Conservation (phyloP, 306 rosid genomes). For the Alnus glutinosa region DNA sequence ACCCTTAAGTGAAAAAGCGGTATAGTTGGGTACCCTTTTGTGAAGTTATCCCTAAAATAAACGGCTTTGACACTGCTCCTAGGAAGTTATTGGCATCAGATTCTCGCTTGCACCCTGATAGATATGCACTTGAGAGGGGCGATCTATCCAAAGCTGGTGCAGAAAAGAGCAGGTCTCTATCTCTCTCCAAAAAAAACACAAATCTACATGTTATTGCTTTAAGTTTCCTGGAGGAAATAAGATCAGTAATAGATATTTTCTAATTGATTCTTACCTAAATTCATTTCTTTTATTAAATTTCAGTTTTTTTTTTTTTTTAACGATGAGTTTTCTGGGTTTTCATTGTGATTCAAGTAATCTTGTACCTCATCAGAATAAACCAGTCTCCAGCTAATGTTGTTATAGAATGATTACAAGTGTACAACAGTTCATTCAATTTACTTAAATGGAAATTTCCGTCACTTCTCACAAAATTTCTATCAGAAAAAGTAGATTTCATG, state of each 20-base stretch:
- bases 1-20: no score
- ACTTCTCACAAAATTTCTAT: neutral
- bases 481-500: neutral
- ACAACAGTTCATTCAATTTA: neutral
- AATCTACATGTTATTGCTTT: neutral
- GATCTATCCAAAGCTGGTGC: constrained; percentile 84
- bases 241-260: neutral
- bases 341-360: neutral
- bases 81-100: constrained; percentile 77
- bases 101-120: constrained; percentile 91
- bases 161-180: constrained; percentile 55
- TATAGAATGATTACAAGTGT: neutral
- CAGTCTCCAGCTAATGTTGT: neutral
- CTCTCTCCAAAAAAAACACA: neutral
- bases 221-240: neutral
- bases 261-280: neutral
- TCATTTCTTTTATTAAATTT: neutral
- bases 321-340: neutral
- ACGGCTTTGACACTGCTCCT: constrained; percentile 86
- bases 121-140: constrained; percentile 84
- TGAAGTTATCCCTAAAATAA: no score
- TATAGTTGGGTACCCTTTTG: no score
- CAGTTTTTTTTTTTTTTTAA: neutral
- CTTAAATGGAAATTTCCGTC: neutral
- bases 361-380: neutral